These are phyloP conservation scores for Boletus bicolor DNA, from an alignment of 768 basidiomycete species.

Conservation along the genomic window DNA sequence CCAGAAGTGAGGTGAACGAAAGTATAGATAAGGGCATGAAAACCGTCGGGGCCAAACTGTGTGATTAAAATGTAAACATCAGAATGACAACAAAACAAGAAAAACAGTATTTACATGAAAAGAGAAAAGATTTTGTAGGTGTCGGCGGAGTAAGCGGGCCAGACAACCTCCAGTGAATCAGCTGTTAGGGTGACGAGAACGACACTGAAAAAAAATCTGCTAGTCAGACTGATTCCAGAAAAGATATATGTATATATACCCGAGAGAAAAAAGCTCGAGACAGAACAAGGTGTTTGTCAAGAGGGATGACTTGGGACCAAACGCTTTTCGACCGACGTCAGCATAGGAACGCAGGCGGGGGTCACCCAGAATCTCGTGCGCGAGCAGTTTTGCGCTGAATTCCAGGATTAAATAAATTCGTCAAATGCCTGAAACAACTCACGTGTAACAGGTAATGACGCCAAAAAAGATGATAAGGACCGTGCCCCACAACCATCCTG, in stretches of 20 bases:
- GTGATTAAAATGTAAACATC: slow-evolving; percentile 3
- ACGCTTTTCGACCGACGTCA: slow-evolving; percentile 87
- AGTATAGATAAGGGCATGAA: slow-evolving; percentile 84
- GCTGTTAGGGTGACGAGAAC: slow-evolving; percentile 87
- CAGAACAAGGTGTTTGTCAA: slow-evolving; percentile 76
- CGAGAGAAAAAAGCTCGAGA: slow-evolving; percentile 80
- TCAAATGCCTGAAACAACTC: slow-evolving; percentile 28
- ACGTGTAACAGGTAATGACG: slow-evolving; percentile 87
- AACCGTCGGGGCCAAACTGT: slow-evolving; percentile 76
- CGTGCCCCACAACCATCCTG: slow-evolving; percentile 84
- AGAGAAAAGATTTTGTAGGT: slow-evolving; percentile 76
- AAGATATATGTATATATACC: slow-evolving; percentile 39
- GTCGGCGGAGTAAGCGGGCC: slow-evolving; percentile 62
- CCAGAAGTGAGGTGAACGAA: slow-evolving; percentile 85
- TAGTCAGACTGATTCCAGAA: neutral
- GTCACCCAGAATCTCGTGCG: slow-evolving; percentile 69
- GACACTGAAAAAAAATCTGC: slow-evolving; percentile 46
- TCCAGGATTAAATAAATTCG: slow-evolving; percentile 1
- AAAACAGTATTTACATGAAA: slow-evolving; percentile 50
- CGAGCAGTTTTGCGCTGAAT: slow-evolving; percentile 81
- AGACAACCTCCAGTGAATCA: slow-evolving; percentile 75
- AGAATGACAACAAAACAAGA: neutral
- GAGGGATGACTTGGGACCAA: slow-evolving; percentile 67
- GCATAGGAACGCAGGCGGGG: slow-evolving; percentile 75
- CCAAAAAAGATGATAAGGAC: slow-evolving; percentile 74